Base-by-base conservation (phyloP, 2,329 filamentous ascomycete genomes). In the Paraconiothyrium brasiliense region DNA sequence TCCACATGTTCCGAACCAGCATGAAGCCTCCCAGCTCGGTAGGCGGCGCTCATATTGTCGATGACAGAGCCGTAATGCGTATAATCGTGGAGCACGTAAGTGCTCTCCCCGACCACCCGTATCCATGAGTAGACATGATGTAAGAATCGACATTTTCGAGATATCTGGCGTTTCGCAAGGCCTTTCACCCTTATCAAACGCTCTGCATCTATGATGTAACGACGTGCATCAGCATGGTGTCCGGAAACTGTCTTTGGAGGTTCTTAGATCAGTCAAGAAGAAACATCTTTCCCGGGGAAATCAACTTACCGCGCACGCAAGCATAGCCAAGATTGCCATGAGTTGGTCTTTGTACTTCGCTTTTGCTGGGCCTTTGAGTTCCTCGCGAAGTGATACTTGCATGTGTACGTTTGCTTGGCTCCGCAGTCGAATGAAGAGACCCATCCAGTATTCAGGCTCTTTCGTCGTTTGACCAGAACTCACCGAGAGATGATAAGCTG, bases 161-260 rank as follows among this genome's bases (percentile, higher is more conserved):
- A 80, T 22, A 81, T 80, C 4, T 69, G 69, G 9, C 69, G 71
- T 13, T 76, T 77, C 3, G 72, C 70, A 1, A 83, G 60, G 0
- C 82, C 81, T 32, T 72, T 71, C 13, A 80, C 44, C 2, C 78
- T 76, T 3, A 84, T 79, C 8, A 83, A 76, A 1, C 79, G 75
- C 62, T 84, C 82, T 0, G 81, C 80, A 54, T 83, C 82, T 2
- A 83, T 67, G 6, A 81, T 70, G 47, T 78, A 82, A 24, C 68
- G 75, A 52, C 78, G 50, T 72, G 69, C 55, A 74, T 79, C 60
- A 76, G 71, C 55, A 70, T 58, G 52, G n/a, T 67, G 58, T 2
- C 67, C 66, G 14, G 49, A 60, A 37, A 68, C 50, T 14, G 58
- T 65, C 67, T 41, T 41, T 68, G 9, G 20, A 5, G 24, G 46